These are phyloP conservation scores for Phalaenopsis equestris DNA, from an alignment of 106 monocot species.

Conservation along the genomic window DNA sequence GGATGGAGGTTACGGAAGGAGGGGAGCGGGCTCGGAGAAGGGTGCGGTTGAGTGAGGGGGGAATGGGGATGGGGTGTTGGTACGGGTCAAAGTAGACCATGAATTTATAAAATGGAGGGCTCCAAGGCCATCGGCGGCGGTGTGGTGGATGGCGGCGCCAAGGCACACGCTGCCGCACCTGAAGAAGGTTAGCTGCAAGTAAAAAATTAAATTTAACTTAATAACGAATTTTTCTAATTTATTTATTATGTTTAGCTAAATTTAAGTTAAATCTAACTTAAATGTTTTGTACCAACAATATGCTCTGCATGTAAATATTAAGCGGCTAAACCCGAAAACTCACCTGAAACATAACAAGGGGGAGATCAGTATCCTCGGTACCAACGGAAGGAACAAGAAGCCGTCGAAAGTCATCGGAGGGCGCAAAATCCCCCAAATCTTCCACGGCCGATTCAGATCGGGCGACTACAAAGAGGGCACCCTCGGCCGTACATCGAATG, in stretches of 20 bases:
- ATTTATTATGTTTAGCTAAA: no score
- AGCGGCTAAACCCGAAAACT: neutral
- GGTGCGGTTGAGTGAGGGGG: constrained; percentile 38
- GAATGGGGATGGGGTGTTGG: neutral
- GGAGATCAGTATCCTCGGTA: neutral
- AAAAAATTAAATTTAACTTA: no score
- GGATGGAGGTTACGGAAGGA: constrained; percentile 23
- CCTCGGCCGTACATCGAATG: constrained; percentile 57
- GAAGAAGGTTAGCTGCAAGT: constrained; percentile 53
- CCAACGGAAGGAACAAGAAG: constrained; percentile 17
- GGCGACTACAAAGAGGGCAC: constrained; percentile 44
- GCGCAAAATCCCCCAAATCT: constrained; percentile 39
- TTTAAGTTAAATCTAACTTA: no score
- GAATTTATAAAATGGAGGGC: constrained; percentile 41
- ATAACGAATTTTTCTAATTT: no score
- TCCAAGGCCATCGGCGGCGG: constrained; percentile 36
- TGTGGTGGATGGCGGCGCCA: constrained; percentile 41
- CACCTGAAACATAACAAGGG: constrained; percentile 38
- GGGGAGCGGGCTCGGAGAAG: constrained; percentile 33
- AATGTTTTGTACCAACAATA: no score
- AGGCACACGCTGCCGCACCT: constrained; percentile 50
- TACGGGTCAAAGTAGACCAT: constrained; percentile 48
- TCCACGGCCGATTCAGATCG: constrained; percentile 19
- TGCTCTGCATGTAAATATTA: no score
- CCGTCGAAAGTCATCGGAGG: constrained; percentile 22